Evolutionary conservation across 306 rosid species (phyloP).

Genomic region (Arachis hypogaea): DNA sequence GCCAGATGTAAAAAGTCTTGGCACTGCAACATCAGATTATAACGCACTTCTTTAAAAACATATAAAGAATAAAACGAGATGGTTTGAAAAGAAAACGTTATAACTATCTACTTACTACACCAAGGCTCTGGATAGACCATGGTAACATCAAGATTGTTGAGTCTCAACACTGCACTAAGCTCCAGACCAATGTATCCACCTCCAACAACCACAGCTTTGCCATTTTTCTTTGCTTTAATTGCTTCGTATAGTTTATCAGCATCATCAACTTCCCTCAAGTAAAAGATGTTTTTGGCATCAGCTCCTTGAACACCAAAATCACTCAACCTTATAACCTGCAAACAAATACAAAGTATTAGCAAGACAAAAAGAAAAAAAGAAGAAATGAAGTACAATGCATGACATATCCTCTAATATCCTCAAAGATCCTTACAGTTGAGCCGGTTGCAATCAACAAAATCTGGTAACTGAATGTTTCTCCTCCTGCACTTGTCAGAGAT

Average conservation of each 20-base stretch:
- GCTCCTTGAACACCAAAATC: slow-evolving; percentile 98
- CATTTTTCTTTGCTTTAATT: slow-evolving; percentile 77
- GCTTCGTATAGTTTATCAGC: slow-evolving; percentile 78
- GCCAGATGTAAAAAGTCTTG: slow-evolving; percentile 87
- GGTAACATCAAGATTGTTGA: slow-evolving; percentile 74
- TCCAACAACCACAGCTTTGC: slow-evolving; percentile 92
- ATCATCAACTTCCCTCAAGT: slow-evolving; percentile 92
- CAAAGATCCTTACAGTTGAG: slow-evolving; percentile 67
- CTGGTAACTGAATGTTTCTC: slow-evolving; percentile 73
- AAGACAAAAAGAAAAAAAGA: slow-evolving; percentile 19
- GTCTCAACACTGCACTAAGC: slow-evolving; percentile 80
- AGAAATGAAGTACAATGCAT: slow-evolving; percentile 13
- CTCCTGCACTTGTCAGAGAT: slow-evolving; percentile 65
- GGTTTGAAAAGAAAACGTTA: neutral
- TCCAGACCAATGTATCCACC: slow-evolving; percentile 99
- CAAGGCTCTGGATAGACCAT: slow-evolving; percentile 99
- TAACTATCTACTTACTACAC: slow-evolving; percentile 85
- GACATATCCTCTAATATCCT: slow-evolving; percentile 16
- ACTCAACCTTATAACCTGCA: slow-evolving; percentile 77
- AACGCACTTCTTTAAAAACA: slow-evolving; percentile 28
- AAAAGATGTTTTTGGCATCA: slow-evolving; percentile 91
- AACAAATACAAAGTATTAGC: slow-evolving; percentile 24
- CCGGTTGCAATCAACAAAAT: slow-evolving; percentile 88
- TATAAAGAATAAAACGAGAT: neutral
- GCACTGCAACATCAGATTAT: slow-evolving; percentile 68